Evolutionary conservation across 1,284 basidiomycete species (phyloP).

Genomic region (Caloboletus inedulis): DNA sequence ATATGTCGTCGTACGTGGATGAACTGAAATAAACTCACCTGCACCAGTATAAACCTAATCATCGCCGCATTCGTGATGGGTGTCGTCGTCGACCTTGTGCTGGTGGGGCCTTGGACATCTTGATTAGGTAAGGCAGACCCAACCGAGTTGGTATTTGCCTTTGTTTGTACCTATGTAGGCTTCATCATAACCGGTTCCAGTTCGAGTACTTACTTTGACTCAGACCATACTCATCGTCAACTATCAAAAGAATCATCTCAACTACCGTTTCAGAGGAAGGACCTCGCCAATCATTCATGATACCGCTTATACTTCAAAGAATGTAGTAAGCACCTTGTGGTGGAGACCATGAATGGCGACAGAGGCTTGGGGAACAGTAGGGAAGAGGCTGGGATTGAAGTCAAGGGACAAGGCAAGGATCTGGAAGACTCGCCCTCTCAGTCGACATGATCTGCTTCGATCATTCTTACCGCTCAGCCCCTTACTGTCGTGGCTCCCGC

Average conservation of each 20-base stretch:
- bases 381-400: background rate
- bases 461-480: background rate
- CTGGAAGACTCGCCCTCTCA: background rate
- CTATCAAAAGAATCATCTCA: no score
- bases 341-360: no score
- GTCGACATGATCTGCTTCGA: background rate
- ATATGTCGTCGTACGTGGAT: background rate
- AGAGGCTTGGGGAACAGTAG: no score
- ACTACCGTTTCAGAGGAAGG: background rate
- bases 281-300: background rate
- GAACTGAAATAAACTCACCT: constrained; percentile 11
- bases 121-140: constrained; percentile 8
- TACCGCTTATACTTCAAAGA: background rate
- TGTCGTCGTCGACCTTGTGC: background rate
- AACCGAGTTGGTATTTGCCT: no score
- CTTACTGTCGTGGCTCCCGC: background rate
- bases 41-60: constrained; percentile 32
- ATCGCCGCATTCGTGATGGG: constrained; percentile 16
- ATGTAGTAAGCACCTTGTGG: no score
- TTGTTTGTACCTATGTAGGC: no score
- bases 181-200: no score
- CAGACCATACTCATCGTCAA: no score
- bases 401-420: background rate
- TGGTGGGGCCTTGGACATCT: background rate
- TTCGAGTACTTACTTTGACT: no score